Base-by-base conservation (phyloP, 2,329 filamentous ascomycete species). In the Fusarium continuum region DNA sequence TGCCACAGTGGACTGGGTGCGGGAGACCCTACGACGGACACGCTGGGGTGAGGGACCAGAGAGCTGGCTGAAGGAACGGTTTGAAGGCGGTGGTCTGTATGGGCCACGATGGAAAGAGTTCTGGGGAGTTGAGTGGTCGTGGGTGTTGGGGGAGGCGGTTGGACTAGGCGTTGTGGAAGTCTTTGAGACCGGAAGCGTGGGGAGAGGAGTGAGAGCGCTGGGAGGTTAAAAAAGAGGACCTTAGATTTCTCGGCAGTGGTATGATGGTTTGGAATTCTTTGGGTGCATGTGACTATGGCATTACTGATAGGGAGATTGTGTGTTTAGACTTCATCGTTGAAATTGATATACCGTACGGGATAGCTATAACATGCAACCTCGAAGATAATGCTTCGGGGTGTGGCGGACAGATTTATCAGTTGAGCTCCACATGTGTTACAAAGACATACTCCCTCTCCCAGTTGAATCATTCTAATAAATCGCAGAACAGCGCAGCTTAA, bases 171-270 rank as follows among this genome's bases (percentile, higher is more conserved):
- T 89, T 14, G 83, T 92, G 5, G 90, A 93, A 75, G 77, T 91
- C 13, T 93, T 93, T 73, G 85, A 91, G 70, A 93, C 90, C 11
- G 82, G 88, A 13, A 90, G 86, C 68, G 88, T 92, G n/a, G 90
- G 90, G 2, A 80, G 84, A 57, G 90, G 86, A 10, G 83, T 91
- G 55, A 80, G 86, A 64, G 75, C 75, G 45, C 51, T 82, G 53
- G 75, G 73, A 58, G 61, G 50, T 40, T 66, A 38, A 67, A 17
- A 22, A 16, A 14, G 46, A 9, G 39, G n/a, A 36, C 25, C 36
- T 36, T 46, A 19, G n/a, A 45, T 29, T 23, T 22, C 25, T 53
- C 17, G 17, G 38, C 20, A 41, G 32, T 47, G 20, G 32, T 29
- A 17, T 38, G 17, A 29, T 34, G 8, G 14, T 26, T 19, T 44